phyloP scores from a whole-genome alignment of 108 stramenopile species.

The Fistulifera solaris region DNA sequence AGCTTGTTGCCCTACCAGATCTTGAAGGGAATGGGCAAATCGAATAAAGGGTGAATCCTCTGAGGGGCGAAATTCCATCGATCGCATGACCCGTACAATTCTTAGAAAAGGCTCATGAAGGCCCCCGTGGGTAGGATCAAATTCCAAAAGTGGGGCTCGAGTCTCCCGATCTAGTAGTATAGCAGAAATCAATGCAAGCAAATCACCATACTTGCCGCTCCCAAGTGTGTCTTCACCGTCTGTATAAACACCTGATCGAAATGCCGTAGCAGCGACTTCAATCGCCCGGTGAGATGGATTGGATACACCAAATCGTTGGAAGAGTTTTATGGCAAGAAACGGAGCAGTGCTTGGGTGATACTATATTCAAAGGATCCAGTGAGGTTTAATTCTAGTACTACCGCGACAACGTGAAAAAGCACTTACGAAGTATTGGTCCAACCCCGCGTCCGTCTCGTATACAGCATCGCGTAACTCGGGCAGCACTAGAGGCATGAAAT shows the following conservation, averaged over 20 bases:
- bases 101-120: slow-evolving; percentile 49
- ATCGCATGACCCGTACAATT: slow-evolving; percentile 37
- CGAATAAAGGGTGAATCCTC: neutral
- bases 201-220: slow-evolving; percentile 33
- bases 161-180: slow-evolving; percentile 50
- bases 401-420: too few species aligned
- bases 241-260: slow-evolving; percentile 35
- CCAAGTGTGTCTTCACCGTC: slow-evolving; percentile 23
- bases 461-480: slow-evolving; percentile 35
- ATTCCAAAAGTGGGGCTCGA: slow-evolving; percentile 21
- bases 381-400: too few species aligned
- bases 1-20: slow-evolving; percentile 11
- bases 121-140: slow-evolving; percentile 43
- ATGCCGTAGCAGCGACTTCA: slow-evolving; percentile 30
- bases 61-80: slow-evolving; percentile 33
- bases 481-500: slow-evolving; percentile 38
- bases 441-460: slow-evolving; percentile 56
- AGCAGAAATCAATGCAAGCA: slow-evolving; percentile 43
- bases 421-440: slow-evolving; percentile 42
- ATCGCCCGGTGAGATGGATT: slow-evolving; percentile 60
- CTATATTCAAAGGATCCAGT: slow-evolving; percentile 3
- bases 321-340: slow-evolving; percentile 42
- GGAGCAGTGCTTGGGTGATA: slow-evolving; percentile 38
- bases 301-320: slow-evolving; percentile 53
- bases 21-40: neutral